phyloP scores from a whole-genome alignment of 768 basidiomycete genomes.

The Boletus eberwhitei region DNA sequence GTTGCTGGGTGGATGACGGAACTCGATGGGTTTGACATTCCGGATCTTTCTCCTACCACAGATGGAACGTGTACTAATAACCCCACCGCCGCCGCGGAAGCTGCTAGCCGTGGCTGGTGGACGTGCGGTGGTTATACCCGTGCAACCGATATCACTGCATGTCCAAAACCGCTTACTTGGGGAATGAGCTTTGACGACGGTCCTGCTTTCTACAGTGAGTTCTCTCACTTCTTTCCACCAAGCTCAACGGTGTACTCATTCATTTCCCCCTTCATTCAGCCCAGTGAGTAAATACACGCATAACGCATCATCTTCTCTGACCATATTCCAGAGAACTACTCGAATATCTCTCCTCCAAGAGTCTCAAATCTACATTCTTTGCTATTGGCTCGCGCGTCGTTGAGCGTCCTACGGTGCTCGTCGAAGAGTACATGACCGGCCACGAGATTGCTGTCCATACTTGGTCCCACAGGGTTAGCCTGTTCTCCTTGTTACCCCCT shows the following conservation, averaged over 20 bases:
- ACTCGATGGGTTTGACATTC: conserved; percentile 67
- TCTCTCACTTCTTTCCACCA: neutral
- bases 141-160: conserved; percentile 56
- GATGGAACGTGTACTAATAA: conserved; percentile 71
- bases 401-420: conserved; percentile 68
- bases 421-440: conserved; percentile 77
- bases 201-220: conserved; percentile 77
- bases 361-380: conserved; percentile 85
- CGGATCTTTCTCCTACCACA: conserved; percentile 54
- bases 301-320: neutral
- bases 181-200: conserved; percentile 89
- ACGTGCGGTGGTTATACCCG: conserved; percentile 77
- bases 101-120: conserved; percentile 82
- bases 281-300: conserved; percentile 38
- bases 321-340: conserved; percentile 53
- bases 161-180: conserved; percentile 70
- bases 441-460: conserved; percentile 86
- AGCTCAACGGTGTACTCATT: conserved; percentile 2
- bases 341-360: conserved; percentile 60
- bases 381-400: conserved; percentile 83
- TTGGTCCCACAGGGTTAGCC: conserved; percentile 76
- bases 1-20: conserved; percentile 77
- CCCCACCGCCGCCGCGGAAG: conserved; percentile 51
- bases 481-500: neutral
- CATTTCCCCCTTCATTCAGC: conserved; percentile 33